phyloP scores from a whole-genome alignment of 192 early-diverging fungal genomes.

The Coemansia sp. region DNA sequence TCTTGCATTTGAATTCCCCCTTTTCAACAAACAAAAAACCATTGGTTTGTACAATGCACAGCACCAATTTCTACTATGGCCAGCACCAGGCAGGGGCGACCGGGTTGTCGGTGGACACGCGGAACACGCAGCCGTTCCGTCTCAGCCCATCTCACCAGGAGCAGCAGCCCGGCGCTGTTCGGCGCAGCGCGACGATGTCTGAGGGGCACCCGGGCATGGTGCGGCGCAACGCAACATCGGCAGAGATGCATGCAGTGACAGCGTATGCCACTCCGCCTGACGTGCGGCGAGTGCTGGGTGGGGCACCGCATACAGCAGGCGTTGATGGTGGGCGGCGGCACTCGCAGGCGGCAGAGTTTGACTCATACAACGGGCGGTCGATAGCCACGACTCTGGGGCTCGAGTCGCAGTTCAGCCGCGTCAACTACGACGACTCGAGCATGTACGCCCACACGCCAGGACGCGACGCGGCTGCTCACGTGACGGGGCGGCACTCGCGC shows the following conservation, averaged over 20 bases:
- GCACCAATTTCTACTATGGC: not conserved
- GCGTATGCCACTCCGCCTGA: constrained; percentile 33
- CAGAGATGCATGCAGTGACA: constrained; percentile 22
- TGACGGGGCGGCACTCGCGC: constrained; percentile 22
- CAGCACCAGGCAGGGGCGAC: constrained; percentile 6
- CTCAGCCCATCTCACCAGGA: not conserved
- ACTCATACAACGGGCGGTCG: constrained; percentile 32
- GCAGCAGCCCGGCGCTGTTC: not conserved
- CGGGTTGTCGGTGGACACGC: constrained; percentile 27
- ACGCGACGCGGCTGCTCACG: constrained; percentile 17
- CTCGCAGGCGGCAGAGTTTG: constrained; percentile 37
- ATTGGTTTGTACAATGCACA: not conserved
- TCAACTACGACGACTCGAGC: constrained; percentile 28
- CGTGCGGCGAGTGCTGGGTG: constrained; percentile 21
- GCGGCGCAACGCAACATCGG: not conserved
- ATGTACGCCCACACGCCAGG: constrained; percentile 42
- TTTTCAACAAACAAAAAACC: not conserved
- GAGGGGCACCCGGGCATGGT: not conserved
- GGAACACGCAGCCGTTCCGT: constrained; percentile 7
- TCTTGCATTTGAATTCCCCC: not conserved
- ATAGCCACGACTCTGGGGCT: constrained; percentile 25
- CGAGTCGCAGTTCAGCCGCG: constrained; percentile 32
- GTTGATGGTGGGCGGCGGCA: constrained; percentile 13
- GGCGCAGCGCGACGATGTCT: not conserved
- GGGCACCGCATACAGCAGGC: constrained; percentile 5